Evolutionary conservation across 2,329 filamentous ascomycete species (phyloP).

Genomic region (Colletotrichum sp.): DNA sequence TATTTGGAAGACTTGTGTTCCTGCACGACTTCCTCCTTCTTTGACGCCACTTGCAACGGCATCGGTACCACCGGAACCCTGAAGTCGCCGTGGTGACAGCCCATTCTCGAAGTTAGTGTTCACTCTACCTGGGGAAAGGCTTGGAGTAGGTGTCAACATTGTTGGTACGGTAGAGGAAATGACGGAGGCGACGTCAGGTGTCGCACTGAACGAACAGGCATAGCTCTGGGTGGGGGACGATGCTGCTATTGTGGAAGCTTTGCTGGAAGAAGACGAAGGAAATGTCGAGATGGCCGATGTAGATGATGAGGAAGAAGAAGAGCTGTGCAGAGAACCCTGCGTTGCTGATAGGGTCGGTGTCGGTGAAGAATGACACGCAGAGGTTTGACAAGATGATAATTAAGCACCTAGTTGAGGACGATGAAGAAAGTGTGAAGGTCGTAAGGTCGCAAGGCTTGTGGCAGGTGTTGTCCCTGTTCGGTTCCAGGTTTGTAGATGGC

Average conservation of each 20-base stretch:
- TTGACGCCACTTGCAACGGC: background rate
- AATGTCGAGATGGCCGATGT: background rate
- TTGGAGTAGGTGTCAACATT: background rate
- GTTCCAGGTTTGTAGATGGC: background rate
- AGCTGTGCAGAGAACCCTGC: background rate
- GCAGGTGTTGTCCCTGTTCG: background rate
- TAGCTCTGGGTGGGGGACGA: fast-evolving
- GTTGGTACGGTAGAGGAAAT: background rate
- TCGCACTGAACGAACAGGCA: background rate
- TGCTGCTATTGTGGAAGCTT: background rate
- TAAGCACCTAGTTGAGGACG: background rate
- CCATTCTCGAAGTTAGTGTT: fast-evolving
- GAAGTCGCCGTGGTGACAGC: background rate
- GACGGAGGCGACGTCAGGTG: background rate
- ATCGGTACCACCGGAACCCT: background rate
- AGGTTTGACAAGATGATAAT: background rate
- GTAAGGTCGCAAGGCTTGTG: background rate
- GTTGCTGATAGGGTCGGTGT: background rate
- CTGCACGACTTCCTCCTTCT: background rate
- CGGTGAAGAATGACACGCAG: background rate
- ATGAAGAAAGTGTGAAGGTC: background rate
- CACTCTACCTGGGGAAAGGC: background rate
- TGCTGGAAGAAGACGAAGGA: no score
- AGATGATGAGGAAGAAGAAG: background rate
- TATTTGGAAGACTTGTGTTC: background rate